A percentile compares a stretch with the other conserved stretches of the same genome.
phyloP scores from a whole-genome alignment of 2,329 filamentous ascomycete species.

The Hypomyces rosellus region DNA sequence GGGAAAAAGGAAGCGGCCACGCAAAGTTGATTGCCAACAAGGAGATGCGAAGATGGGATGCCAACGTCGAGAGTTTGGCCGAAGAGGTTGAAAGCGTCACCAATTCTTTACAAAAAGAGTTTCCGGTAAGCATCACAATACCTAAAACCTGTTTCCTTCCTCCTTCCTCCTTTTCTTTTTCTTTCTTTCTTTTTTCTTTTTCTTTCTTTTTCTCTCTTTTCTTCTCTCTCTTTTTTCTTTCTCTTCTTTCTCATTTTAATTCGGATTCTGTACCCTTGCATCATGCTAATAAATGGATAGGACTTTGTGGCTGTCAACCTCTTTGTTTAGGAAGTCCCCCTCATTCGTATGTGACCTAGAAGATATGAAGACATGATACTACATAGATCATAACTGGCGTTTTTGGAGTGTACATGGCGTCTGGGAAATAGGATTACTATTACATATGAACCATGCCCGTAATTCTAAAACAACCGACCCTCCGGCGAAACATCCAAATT shows the following conservation, averaged over 20 bases:
- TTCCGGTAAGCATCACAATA: constrained; percentile 49
- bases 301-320: constrained; percentile 52
- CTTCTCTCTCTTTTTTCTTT: too few species aligned
- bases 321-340: constrained; percentile 24
- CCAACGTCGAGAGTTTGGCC: constrained; percentile 76
- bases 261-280: too few species aligned
- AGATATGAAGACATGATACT: not conserved
- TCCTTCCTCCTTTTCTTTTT: constrained; percentile 3
- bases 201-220: too few species aligned
- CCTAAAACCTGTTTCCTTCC: not conserved
- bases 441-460: not conserved
- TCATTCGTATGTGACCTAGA: too few species aligned
- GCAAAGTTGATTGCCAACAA: constrained; percentile 57
- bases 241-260: too few species aligned
- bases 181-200: too few species aligned
- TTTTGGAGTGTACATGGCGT: constrained; percentile 4
- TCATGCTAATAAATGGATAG: constrained; percentile 22
- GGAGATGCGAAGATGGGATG: constrained; percentile 81
- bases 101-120: constrained; percentile 71
- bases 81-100: constrained; percentile 88
- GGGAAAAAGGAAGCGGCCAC: constrained; percentile 60
- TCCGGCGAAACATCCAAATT: not conserved
- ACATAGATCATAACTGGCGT: not conserved
- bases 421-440: constrained; percentile 5
- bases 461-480: not conserved